Conservation (phyloP, 2,329 filamentous ascomycete species). For the Botrytis sinoallii region DNA sequence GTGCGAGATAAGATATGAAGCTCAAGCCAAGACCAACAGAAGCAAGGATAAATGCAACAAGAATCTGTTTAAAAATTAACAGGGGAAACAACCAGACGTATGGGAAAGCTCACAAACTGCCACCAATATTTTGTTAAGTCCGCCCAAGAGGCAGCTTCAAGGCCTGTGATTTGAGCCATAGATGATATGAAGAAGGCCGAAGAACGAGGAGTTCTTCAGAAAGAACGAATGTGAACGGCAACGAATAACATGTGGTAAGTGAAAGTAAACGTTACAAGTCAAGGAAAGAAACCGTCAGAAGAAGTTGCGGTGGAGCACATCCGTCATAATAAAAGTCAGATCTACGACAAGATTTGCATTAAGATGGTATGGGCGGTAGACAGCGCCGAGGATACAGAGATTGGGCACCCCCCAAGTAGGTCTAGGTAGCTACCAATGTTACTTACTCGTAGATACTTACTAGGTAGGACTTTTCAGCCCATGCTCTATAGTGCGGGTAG, state of each 20-base stretch:
- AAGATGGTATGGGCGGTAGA: neutral
- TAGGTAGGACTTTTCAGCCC: conserved; percentile 1
- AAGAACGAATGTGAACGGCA: conserved; percentile 3
- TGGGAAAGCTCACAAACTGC: conserved; percentile 29
- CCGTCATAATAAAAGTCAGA: conserved; percentile 15
- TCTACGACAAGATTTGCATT: neutral
- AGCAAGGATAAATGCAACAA: conserved; percentile 31
- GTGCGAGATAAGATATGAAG: conserved; percentile 23
- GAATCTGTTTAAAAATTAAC: conserved; percentile 28
- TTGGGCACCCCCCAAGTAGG: conserved; percentile 2
- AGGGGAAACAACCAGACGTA: conserved; percentile 5
- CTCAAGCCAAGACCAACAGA: conserved; percentile 26
- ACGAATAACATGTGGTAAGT: conserved; percentile 7
- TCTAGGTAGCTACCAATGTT: neutral
- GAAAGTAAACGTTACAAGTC: conserved; percentile 20
- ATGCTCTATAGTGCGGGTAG: neutral
- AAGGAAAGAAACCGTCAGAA: neutral
- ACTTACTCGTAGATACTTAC: neutral
- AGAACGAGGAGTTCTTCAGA: conserved; percentile 13
- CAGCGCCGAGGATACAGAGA: conserved; percentile 1
- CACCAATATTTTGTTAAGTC: conserved; percentile 31
- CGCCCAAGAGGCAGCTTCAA: conserved; percentile 29
- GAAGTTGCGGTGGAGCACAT: conserved; percentile 8
- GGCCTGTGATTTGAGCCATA: conserved; percentile 31
- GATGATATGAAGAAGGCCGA: conserved; percentile 9